A percentile compares a stretch with the other conserved stretches of the same genome.
Evolutionary conservation across 805 yeast species (phyloP).

Genomic region (Saturnispora sanitii): DNA sequence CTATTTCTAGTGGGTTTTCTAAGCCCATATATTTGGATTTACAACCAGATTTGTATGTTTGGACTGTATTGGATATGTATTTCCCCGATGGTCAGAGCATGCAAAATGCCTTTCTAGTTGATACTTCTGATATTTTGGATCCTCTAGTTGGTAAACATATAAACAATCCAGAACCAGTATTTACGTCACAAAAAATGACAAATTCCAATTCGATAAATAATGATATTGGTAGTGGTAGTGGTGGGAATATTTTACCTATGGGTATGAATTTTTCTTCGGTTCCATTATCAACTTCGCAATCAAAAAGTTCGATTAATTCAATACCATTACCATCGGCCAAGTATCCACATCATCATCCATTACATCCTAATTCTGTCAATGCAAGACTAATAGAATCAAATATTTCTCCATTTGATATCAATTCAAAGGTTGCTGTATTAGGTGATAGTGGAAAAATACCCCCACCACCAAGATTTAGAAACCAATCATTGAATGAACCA

Average conservation of each 20-base stretch:
- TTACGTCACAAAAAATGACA: slow-evolving; percentile 1
- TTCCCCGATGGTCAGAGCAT: slow-evolving; percentile 63
- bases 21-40: slow-evolving; percentile 17
- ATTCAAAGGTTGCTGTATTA: slow-evolving; percentile 20
- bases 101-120: slow-evolving; percentile 55
- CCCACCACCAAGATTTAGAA: slow-evolving; percentile 23
- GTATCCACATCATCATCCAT: too few species aligned
- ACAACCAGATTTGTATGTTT: slow-evolving; percentile 55
- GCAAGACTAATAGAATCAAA: slow-evolving; percentile 1
- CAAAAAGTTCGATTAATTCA: neutral
- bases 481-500: slow-evolving; percentile 7
- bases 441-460: slow-evolving; percentile 21
- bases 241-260: neutral
- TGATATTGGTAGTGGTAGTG: neutral
- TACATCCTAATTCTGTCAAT: neutral
- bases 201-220: neutral
- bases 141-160: neutral
- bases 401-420: slow-evolving; percentile 3
- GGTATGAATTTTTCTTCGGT: neutral
- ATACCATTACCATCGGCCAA: neutral
- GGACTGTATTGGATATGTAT: slow-evolving; percentile 46
- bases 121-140: slow-evolving; percentile 16
- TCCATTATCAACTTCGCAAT: slow-evolving; percentile 6
- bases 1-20: neutral
- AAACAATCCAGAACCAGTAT: neutral